Conservation (phyloP, 768 basidiomycete species). For the Serendipita sp. region DNA sequence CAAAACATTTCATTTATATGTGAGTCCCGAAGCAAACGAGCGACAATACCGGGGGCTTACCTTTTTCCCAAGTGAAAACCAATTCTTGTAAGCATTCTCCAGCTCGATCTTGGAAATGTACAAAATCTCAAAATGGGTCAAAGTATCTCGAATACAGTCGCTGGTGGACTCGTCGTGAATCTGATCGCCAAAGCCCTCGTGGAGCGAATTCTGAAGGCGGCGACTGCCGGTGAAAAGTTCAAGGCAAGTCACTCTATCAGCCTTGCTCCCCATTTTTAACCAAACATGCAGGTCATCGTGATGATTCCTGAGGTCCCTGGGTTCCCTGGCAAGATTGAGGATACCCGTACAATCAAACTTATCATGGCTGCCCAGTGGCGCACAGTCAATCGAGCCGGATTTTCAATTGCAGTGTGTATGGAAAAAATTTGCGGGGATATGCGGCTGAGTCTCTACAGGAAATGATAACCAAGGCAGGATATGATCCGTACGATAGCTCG, state of each 20-base stretch:
- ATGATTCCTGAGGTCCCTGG: slow-evolving; percentile 87
- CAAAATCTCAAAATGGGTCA: background rate
- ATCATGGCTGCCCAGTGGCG: slow-evolving; percentile 71
- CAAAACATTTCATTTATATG: slow-evolving; percentile 84
- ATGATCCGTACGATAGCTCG: slow-evolving; percentile 49
- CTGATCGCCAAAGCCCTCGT: slow-evolving; percentile 70
- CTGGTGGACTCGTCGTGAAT: slow-evolving; percentile 58
- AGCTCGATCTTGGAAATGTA: background rate
- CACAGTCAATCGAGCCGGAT: slow-evolving; percentile 78
- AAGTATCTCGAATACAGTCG: slow-evolving; percentile 62
- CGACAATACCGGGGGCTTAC: too few species aligned
- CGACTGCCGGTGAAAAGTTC: slow-evolving; percentile 52
- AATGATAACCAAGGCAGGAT: slow-evolving; percentile 55
- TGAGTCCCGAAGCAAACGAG: slow-evolving; percentile 26
- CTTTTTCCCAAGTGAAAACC: slow-evolving; percentile 37
- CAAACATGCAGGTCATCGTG: slow-evolving; percentile 51
- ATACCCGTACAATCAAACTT: slow-evolving; percentile 43
- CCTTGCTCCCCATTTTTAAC: background rate
- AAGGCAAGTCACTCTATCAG: slow-evolving; percentile 29
- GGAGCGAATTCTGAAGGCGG: slow-evolving; percentile 74
- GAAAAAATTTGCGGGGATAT: background rate
- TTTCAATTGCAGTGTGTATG: slow-evolving; percentile 33
- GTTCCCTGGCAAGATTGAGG: slow-evolving; percentile 71
- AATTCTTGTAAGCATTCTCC: slow-evolving; percentile 54
- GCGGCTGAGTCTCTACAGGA: slow-evolving; percentile 33